phyloP scores from a whole-genome alignment of 805 yeast species.

The Myxozyma melibiosi region DNA sequence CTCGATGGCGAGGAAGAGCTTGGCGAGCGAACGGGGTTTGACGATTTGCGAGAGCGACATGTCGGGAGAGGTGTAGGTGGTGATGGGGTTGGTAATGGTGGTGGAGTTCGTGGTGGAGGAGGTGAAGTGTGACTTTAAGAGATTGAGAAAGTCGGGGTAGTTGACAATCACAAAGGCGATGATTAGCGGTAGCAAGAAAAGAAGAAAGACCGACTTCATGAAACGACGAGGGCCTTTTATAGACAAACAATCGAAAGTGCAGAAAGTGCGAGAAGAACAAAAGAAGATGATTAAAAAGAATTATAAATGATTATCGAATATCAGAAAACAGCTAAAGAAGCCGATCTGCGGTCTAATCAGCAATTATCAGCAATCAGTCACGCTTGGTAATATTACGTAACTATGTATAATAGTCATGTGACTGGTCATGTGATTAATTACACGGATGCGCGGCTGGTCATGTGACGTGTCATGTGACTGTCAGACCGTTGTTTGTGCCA shows the following conservation, averaged over 20 bases:
- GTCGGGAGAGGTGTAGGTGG: background rate
- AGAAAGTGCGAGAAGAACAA: background rate
- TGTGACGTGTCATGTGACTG: background rate
- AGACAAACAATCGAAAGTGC: too few relatives aligned
- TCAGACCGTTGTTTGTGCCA: too few relatives aligned
- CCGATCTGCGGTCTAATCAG: too few relatives aligned
- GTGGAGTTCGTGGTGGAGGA: background rate
- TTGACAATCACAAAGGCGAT: constrained; percentile 8
- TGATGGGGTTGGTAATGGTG: constrained; percentile 2
- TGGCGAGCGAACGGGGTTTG: constrained; percentile 50
- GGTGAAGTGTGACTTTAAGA: background rate
- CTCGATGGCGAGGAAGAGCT: constrained; percentile 60
- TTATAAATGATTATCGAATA: too few relatives aligned
- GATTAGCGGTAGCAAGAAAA: constrained; percentile 11
- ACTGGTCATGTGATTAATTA: too few relatives aligned
- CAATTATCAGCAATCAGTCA: background rate
- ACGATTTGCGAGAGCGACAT: constrained; percentile 17
- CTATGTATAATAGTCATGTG: background rate
- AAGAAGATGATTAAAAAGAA: background rate
- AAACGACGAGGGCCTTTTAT: background rate
- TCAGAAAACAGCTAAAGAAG: too few relatives aligned
- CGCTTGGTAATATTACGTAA: background rate
- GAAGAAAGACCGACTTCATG: constrained; percentile 12
- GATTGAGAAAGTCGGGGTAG: background rate
- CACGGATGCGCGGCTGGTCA: background rate